Conservation (phyloP, 2,329 filamentous ascomycete species). For the Onygena corvina region DNA sequence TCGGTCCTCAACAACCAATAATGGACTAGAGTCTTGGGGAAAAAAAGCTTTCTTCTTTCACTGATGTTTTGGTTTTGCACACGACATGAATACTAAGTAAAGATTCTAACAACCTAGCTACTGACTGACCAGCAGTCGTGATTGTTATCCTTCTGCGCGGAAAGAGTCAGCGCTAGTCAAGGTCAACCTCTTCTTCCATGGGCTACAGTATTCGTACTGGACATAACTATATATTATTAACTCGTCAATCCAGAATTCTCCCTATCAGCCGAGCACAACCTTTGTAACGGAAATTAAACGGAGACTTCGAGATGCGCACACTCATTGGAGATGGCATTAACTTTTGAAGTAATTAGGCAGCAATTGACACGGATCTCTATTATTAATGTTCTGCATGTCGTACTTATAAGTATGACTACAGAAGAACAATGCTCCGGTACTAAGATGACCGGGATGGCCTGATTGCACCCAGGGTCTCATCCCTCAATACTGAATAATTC, state of each 20-base stretch:
- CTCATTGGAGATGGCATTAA: constrained; percentile 1
- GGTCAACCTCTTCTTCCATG: too few relatives aligned
- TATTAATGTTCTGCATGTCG: constrained; percentile 4
- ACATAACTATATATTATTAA: background rate
- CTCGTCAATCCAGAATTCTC: too few relatives aligned
- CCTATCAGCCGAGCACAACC: background rate
- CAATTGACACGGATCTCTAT: background rate
- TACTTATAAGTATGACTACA: background rate
- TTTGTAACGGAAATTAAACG: constrained; percentile 6
- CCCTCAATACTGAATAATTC: too few relatives aligned
- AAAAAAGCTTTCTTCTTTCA: too few relatives aligned
- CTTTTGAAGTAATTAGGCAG: constrained; percentile 1
- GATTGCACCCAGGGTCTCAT: constrained; percentile 1
- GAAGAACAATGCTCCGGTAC: background rate
- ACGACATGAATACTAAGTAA: too few relatives aligned
- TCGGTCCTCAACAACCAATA: too few relatives aligned
- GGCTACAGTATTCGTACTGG: background rate
- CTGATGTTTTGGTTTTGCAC: too few relatives aligned
- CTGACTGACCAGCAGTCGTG: too few relatives aligned
- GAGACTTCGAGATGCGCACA: constrained; percentile 7
- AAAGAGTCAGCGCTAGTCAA: too few relatives aligned
- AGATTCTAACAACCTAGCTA: too few relatives aligned
- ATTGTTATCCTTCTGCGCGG: too few relatives aligned
- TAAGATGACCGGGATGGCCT: background rate
- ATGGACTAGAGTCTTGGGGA: too few relatives aligned